phyloP scores from a whole-genome alignment of 371 early-diverging fungal species.

The Mortierella sp. region DNA sequence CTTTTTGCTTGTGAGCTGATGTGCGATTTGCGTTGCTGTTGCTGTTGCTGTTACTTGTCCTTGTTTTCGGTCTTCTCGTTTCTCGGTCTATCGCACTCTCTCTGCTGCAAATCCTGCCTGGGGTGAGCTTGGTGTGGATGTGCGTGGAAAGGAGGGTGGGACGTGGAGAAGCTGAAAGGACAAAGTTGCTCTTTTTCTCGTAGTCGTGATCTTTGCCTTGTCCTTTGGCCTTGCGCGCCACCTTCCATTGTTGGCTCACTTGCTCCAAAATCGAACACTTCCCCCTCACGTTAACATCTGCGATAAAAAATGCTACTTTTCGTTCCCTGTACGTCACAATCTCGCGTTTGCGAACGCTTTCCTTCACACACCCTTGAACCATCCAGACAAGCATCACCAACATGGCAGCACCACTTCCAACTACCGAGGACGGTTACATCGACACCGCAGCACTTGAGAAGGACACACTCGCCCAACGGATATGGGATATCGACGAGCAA shows the following conservation, averaged over 20 bases:
- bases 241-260: neutral
- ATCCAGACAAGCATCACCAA: neutral
- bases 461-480: slow-evolving; percentile 35
- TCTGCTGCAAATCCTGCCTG: slow-evolving; percentile 9
- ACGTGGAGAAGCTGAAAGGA: slow-evolving; percentile 1
- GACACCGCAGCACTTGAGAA: slow-evolving; percentile 24
- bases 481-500: slow-evolving; percentile 53
- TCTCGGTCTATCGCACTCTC: slow-evolving; percentile 15
- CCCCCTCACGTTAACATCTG: neutral
- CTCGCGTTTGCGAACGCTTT: neutral
- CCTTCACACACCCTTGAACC: neutral
- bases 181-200: neutral
- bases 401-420: slow-evolving; percentile 33
- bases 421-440: slow-evolving; percentile 52
- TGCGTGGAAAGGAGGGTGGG: slow-evolving; percentile 2
- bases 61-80: neutral
- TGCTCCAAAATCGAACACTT: slow-evolving; percentile 9
- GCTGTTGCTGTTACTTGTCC: neutral
- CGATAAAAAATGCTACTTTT: neutral
- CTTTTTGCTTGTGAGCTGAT: neutral
- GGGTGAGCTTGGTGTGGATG: slow-evolving; percentile 11
- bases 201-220: neutral
- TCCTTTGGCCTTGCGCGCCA: slow-evolving; percentile 1
- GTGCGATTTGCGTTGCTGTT: neutral
- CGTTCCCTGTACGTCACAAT: neutral